Conservation (phyloP, 192 early-diverging fungal genomes). For the Umbelopsis sp. region DNA sequence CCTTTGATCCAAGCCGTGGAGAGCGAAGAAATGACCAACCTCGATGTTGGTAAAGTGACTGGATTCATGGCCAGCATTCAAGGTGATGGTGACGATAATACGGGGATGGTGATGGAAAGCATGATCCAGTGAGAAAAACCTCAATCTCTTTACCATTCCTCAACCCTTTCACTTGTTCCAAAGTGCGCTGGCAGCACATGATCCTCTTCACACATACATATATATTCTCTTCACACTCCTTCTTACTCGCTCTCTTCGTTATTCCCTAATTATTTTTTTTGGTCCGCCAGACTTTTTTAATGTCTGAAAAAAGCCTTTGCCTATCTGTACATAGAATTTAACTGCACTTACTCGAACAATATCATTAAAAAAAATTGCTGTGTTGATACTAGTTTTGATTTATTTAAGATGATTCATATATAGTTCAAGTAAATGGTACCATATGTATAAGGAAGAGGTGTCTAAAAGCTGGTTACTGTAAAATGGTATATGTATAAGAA, state of each 20-base stretch:
- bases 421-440: neutral
- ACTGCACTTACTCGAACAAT: neutral
- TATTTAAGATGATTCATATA: neutral
- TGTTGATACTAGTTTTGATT: neutral
- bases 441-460: too few relatives aligned
- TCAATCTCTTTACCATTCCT: neutral
- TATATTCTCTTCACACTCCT: neutral
- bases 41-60: slow-evolving; percentile 49
- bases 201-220: neutral
- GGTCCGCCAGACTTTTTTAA: neutral
- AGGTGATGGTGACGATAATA: neutral
- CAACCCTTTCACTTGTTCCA: neutral
- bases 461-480: neutral
- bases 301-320: neutral
- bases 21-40: slow-evolving; percentile 56
- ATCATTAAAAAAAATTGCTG: neutral
- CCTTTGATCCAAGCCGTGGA: slow-evolving; percentile 81
- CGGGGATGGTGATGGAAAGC: neutral
- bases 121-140: neutral
- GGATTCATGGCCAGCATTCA: slow-evolving; percentile 47
- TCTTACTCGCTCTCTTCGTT: neutral
- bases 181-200: slow-evolving; percentile 19
- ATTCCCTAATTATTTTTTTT: neutral
- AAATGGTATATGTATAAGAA: neutral
- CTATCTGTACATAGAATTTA: slow-evolving; percentile 13